Evolutionary conservation across 352 stramenopile species (phyloP), one percentile per base, ranked within the genome.

Genomic region (Phytopythium aichiense): DNA sequence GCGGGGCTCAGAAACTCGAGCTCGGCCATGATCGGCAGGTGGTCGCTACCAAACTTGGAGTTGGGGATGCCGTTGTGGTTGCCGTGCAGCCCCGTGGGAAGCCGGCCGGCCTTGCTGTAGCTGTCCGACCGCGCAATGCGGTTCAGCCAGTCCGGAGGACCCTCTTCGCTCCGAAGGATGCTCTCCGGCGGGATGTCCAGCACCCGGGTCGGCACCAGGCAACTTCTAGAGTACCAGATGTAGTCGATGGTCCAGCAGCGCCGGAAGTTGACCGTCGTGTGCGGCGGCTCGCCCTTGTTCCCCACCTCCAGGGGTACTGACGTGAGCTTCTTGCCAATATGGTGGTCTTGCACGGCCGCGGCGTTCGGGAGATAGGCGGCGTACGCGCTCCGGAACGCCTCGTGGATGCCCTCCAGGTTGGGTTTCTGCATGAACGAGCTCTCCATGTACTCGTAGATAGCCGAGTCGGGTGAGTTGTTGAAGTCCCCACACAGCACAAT

Each of bases 31-130:
- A 95, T 87, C 48, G 87, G 87, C 35, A 95, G 75, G 67, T 95
- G 87, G 68, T 95, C 87, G 58, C 84, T 94, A 53, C 87, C 87
- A 57, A 88, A 91, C 53, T 78, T 69, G 35, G 83, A 93, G 68
- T 95, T 95, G 15, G 87, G 87, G 42, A 95, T 95, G 58, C 87
- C 87, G 51, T 95, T 95, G 71, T 94, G 86, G 69, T 94, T 95
- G 46, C 78, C 79, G 45, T 89, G 73, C 48, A 89, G 65, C n/a
- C 82, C 70, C 33, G 67, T 84, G 28, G 82, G 80, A 37, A 90
- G 63, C 0, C 83, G 79, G 8, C 84, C 84, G 30, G 71, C 69
- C 46, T 81, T 82, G 65, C 73, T 86, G 63, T 87, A 87, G 60
- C 72, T 89, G 72, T 92, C 84, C 2, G 79, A 65, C 69, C 89